phyloP scores from a whole-genome alignment of 129 eudicot genomes.

The carrot (Daucus carota) region DNA sequence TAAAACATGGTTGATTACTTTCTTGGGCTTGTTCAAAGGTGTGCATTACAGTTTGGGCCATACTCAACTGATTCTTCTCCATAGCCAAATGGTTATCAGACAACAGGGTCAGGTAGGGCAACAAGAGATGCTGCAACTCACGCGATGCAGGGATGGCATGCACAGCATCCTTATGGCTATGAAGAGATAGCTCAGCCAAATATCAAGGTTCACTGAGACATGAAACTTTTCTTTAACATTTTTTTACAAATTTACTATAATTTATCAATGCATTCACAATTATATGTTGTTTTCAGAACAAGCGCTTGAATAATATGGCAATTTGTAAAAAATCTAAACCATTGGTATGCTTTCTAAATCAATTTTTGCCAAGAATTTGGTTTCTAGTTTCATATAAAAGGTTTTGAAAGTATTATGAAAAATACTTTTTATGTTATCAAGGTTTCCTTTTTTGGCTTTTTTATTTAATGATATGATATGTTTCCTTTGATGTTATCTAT shows the following conservation, averaged over 20 bases:
- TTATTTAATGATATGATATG: not conserved
- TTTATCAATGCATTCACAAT: not conserved
- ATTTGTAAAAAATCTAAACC: conserved; percentile 82
- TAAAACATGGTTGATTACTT: not conserved
- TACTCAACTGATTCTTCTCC: conserved; percentile 12
- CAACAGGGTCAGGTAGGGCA: conserved; percentile 79
- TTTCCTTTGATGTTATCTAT: conserved; percentile 6
- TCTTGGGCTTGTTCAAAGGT: not conserved
- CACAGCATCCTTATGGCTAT: conserved; percentile 48
- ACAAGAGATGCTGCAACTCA: conserved; percentile 91
- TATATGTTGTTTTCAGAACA: conserved; percentile 42
- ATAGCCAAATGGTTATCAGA: conserved; percentile 59
- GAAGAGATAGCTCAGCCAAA: conserved; percentile 69
- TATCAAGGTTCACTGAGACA: conserved; percentile 23
- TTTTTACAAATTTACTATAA: not conserved
- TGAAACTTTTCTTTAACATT: not conserved
- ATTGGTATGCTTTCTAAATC: conserved; percentile 39
- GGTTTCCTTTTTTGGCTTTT: conserved; percentile 7
- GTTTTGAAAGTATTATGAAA: no score
- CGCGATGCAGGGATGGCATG: conserved; percentile 96
- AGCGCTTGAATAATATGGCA: conserved; percentile 45
- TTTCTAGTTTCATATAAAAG: no score
- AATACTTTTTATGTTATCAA: not conserved
- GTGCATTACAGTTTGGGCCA: not conserved
- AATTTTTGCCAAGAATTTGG: no score